A percentile compares a stretch with the other conserved stretches of the same genome.
Conservation (phyloP, 2,329 filamentous ascomycete genomes). For the Fusarium concolor region DNA sequence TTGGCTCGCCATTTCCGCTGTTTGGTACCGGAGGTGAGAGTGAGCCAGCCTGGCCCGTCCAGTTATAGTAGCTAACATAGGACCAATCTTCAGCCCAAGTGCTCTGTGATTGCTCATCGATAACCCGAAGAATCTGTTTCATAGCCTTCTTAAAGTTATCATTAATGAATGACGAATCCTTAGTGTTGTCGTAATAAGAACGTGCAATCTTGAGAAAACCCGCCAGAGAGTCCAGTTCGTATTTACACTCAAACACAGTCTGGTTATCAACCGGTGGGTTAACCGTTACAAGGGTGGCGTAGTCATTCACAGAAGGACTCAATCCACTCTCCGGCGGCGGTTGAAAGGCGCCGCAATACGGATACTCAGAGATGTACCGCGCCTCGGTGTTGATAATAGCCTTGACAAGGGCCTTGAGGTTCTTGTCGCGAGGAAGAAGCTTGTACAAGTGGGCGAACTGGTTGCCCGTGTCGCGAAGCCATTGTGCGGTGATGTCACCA, state of each 20-base stretch:
- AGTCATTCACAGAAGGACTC: constrained; percentile 21
- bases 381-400: constrained; percentile 29
- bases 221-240: constrained; percentile 24
- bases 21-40: constrained; percentile 21
- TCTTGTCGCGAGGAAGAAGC: constrained; percentile 13
- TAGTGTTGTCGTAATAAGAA: constrained; percentile 21
- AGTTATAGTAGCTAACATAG: constrained; percentile 32
- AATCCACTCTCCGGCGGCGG: constrained; percentile 23
- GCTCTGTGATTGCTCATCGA: constrained; percentile 23
- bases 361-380: constrained; percentile 21
- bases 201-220: constrained; percentile 27
- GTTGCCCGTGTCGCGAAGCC: constrained; percentile 22
- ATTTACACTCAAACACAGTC: constrained; percentile 28
- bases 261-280: constrained; percentile 28
- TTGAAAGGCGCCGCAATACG: constrained; percentile 25
- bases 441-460: constrained; percentile 31
- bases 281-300: constrained; percentile 9
- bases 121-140: constrained; percentile 13
- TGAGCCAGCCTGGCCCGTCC: constrained; percentile 17
- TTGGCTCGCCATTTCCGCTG: constrained; percentile 20
- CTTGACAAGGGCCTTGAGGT: constrained; percentile 14
- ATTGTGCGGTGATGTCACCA: constrained; percentile 7
- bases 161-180: constrained; percentile 17
- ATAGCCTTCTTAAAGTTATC: constrained; percentile 22
- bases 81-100: constrained; percentile 29